phyloP scores from a whole-genome alignment of 2,329 filamentous ascomycete genomes.

The Thielaviopsis punctulata region DNA sequence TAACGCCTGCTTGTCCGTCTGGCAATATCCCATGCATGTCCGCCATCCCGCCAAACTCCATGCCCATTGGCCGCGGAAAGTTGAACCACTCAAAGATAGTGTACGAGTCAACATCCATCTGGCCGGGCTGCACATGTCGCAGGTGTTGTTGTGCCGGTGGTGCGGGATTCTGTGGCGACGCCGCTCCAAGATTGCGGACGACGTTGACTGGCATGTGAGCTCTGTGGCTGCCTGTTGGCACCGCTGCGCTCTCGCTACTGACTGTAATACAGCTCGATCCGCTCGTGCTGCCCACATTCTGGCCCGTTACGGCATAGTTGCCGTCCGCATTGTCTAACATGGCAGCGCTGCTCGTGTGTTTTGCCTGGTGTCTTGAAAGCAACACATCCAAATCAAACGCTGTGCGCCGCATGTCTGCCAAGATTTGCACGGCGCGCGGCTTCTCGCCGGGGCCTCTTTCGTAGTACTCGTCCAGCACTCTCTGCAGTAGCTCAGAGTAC shows the following conservation, averaged over 20 bases:
- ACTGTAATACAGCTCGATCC: too few relatives aligned
- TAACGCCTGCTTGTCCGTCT: background rate
- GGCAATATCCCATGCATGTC: background rate
- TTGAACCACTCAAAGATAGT: slow-evolving; percentile 96
- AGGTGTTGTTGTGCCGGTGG: slow-evolving; percentile 32
- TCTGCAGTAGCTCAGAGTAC: slow-evolving; percentile 62
- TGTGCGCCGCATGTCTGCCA: slow-evolving; percentile 81
- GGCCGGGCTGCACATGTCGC: slow-evolving; percentile 24
- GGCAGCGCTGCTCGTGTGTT: slow-evolving; percentile 13
- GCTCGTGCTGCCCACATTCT: too few relatives aligned
- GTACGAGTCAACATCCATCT: slow-evolving; percentile 60
- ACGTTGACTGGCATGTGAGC: slow-evolving; percentile 21
- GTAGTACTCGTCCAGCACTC: slow-evolving; percentile 72
- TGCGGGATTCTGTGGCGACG: slow-evolving; percentile 20
- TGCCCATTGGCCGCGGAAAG: slow-evolving; percentile 39
- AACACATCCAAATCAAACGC: slow-evolving; percentile 82
- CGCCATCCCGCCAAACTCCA: background rate
- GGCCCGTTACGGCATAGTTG: slow-evolving; percentile 16
- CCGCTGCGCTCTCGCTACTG: too few relatives aligned
- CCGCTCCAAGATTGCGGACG: slow-evolving; percentile 23
- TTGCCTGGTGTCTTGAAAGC: slow-evolving; percentile 62
- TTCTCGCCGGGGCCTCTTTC: slow-evolving; percentile 65
- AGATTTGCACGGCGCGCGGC: slow-evolving; percentile 67
- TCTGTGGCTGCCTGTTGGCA: slow-evolving; percentile 22
- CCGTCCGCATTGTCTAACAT: background rate